Base-by-base conservation (phyloP, 2,329 filamentous ascomycete species). In the Aureobasidium namibiae region DNA sequence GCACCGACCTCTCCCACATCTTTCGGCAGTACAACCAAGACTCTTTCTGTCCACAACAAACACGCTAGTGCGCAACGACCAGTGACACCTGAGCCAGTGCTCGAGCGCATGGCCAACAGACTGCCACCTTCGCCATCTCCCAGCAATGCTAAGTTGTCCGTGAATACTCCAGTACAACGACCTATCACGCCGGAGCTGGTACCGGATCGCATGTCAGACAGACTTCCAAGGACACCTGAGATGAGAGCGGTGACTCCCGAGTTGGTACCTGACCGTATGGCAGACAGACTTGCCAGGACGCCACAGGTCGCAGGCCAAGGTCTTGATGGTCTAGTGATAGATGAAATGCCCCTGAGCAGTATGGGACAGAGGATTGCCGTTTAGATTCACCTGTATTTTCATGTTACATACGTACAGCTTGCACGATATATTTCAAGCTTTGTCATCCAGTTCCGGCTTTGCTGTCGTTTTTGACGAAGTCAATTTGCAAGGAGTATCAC, bases 351-450 rank as follows among this genome's bases (percentile, higher is more conserved):
- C n/a, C 56, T 72, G 31, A 58, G 61, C 44, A 61, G 63, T 21
- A 72, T 72, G 69, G 67, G 69, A 54, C 67, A 70, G 56, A 65
- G 70, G n/a, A 67, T 72, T 6, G 67, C 68, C 16, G 45, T 41
- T 23, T 59, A 18, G 24, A n/a, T n/a, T n/a, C n/a, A n/a, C n/a
- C n/a, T n/a, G n/a, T n/a, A n/a, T n/a, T n/a, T n/a, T n/a, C n/a
- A n/a, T n/a, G n/a, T n/a, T n/a, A n/a, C n/a, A 2, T 26, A 23
- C 26, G 23, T 23, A 44, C 9, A 44, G 14, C 2, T 16, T 36
- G 4, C 10, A 13, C 14, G 18, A 42, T 13, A 10, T 14, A 2
- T 2, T 31, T 21, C 2, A 16, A 46, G 44, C 16, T 45, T 21
- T 18, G 23, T 16, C 5, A 18, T 31, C 11, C 9, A 1, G 11